Percentiles rank a stretch among this genome's conserved stretches.
phyloP scores from a whole-genome alignment of 2,329 filamentous ascomycete genomes.

The Botryosphaeria dothidea region DNA sequence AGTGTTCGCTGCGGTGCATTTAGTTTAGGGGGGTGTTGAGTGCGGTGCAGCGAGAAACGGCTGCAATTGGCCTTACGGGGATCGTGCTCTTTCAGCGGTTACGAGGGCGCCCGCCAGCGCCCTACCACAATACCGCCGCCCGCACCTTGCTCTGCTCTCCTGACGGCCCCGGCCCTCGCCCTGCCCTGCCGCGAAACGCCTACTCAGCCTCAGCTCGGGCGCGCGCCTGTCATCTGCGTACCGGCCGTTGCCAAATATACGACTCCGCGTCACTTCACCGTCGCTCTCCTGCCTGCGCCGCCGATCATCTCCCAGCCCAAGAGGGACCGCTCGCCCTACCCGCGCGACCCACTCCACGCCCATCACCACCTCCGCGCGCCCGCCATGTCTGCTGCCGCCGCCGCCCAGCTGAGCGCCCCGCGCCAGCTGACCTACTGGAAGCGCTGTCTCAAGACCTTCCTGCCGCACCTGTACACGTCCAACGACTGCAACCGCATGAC shows the following conservation, averaged over 20 bases:
- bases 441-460: constrained; percentile 76
- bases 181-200: not conserved
- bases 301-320: not conserved
- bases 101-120: constrained; percentile 6
- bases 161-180: not conserved
- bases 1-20: not conserved
- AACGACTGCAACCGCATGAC: constrained; percentile 91
- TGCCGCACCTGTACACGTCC: constrained; percentile 80
- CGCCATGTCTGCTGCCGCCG: not conserved
- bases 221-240: not conserved
- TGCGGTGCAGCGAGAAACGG: constrained; percentile 7
- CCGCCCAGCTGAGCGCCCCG: constrained; percentile 32
- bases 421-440: constrained; percentile 88
- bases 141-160: not conserved
- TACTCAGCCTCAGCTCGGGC: constrained; percentile 5
- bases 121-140: too few relatives aligned
- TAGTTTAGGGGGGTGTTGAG: constrained; percentile 8
- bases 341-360: constrained; percentile 4
- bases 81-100: constrained; percentile 10
- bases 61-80: constrained; percentile 12
- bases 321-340: not conserved
- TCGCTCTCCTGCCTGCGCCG: constrained; percentile 3
- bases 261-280: not conserved
- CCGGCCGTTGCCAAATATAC: constrained; percentile 14
- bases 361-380: not conserved